Conservation (phyloP, 129 eudicot genomes). For the Saposhnikovia divaricata region DNA sequence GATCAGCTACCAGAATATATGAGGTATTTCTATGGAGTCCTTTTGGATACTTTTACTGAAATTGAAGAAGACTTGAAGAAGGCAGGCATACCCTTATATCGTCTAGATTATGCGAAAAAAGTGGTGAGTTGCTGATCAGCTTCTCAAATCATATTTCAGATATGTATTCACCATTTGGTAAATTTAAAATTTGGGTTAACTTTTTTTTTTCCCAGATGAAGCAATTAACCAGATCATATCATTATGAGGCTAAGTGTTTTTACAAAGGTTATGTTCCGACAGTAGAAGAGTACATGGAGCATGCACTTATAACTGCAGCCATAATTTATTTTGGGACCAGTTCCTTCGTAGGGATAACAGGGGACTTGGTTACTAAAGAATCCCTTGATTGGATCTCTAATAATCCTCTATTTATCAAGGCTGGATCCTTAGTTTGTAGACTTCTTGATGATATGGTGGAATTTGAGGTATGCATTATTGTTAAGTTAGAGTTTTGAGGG, state of each 20-base stretch:
- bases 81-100: not conserved
- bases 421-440: constrained; percentile 3
- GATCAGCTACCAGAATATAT: constrained; percentile 11
- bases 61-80: not conserved
- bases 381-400: not conserved
- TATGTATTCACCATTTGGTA: not conserved
- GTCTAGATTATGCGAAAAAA: not conserved
- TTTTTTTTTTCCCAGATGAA: not conserved
- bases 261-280: not conserved
- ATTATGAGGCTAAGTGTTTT: constrained; percentile 1
- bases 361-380: not conserved
- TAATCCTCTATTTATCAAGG: not conserved
- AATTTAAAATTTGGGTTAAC: not conserved
- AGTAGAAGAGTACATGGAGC: constrained; percentile 3
- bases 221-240: not conserved
- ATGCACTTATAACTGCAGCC: constrained; percentile 10
- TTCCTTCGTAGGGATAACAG: not conserved
- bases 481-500: no score
- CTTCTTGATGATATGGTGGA: constrained; percentile 7
- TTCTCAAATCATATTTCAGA: not conserved
- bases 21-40: not conserved
- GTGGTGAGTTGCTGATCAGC: not conserved
- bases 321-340: not conserved
- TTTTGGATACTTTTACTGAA: not conserved
- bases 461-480: constrained; percentile 19